Percentiles rank a stretch among this genome's conserved stretches.
Conservation (phyloP, 2,329 filamentous ascomycete species). For the Aspergillus amoenus region DNA sequence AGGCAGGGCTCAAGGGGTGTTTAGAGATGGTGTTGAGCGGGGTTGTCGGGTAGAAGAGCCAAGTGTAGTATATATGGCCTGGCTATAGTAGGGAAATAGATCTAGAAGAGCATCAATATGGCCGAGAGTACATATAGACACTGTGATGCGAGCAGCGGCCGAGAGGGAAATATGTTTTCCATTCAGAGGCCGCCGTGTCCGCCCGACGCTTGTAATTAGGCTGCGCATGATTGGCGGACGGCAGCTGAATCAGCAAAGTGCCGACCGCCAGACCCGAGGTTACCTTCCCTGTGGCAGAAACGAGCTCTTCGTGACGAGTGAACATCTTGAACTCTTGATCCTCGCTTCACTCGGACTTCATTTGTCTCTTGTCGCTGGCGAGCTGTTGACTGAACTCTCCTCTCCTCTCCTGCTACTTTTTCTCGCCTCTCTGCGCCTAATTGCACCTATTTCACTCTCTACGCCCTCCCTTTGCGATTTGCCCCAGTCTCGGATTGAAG, state of each 20-base stretch:
- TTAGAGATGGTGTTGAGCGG: neutral
- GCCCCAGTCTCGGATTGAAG: conserved; percentile 11
- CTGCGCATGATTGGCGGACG: conserved; percentile 28
- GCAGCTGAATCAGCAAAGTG: conserved; percentile 31
- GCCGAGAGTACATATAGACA: neutral
- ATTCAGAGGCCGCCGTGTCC: conserved; percentile 30
- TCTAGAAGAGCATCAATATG: neutral
- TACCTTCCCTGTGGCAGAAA: conserved; percentile 20
- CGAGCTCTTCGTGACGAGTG: conserved; percentile 13
- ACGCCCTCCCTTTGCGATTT: neutral
- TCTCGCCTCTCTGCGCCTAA: conserved; percentile 3
- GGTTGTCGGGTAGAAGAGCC: neutral
- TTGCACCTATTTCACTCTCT: neutral
- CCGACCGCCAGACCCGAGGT: conserved; percentile 39
- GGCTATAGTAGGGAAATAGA: neutral
- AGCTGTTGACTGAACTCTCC: conserved; percentile 14
- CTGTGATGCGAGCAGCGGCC: neutral
- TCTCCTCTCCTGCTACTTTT: conserved; percentile 12
- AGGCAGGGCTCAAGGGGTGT: too few relatives aligned
- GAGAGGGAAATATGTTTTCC: conserved; percentile 14
- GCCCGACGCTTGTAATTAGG: conserved; percentile 41
- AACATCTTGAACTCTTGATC: conserved; percentile 25
- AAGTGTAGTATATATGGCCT: neutral
- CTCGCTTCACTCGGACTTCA: conserved; percentile 17
- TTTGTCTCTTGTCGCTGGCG: conserved; percentile 23